Evolutionary conservation across 2,329 filamentous ascomycete genomes (phyloP).

Genomic region (Albifimbria verrucaria): DNA sequence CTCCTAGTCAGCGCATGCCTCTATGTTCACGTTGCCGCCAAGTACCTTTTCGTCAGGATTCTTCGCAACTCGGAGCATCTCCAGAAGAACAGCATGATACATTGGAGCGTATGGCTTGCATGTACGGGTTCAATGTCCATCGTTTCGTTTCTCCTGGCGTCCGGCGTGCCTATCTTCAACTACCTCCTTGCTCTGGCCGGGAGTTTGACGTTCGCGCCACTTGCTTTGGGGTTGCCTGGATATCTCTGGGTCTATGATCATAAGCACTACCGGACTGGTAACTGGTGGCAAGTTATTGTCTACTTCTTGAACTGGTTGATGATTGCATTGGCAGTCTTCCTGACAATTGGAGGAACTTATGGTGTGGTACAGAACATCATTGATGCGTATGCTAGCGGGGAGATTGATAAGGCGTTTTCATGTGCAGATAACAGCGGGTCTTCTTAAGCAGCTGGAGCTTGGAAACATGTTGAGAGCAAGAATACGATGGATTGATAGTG

Average conservation of each 20-base stretch:
- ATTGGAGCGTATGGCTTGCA: constrained; percentile 34
- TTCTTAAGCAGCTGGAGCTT: no score
- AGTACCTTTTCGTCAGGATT: constrained; percentile 37
- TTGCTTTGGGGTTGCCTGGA: constrained; percentile 23
- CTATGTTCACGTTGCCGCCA: constrained; percentile 35
- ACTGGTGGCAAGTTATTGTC: constrained; percentile 8
- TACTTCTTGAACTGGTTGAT: constrained; percentile 20
- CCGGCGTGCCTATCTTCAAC: constrained; percentile 23
- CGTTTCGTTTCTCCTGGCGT: constrained; percentile 17
- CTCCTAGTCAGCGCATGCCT: constrained; percentile 30
- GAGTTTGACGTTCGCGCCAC: constrained; percentile 24
- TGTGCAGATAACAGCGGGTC: constrained; percentile 42
- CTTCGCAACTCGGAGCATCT: constrained; percentile 33
- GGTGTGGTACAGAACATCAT: constrained; percentile 47
- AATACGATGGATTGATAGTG: no score
- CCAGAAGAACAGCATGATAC: constrained; percentile 27
- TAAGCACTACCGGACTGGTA: constrained; percentile 14
- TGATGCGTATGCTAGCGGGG: constrained; percentile 42
- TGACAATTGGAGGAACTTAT: constrained; percentile 23
- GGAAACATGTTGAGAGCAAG: no score
- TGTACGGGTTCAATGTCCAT: constrained; percentile 19
- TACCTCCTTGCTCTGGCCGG: constrained; percentile 29
- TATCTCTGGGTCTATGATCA: constrained; percentile 22
- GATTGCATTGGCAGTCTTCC: constrained; percentile 17
- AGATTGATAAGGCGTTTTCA: constrained; percentile 11